Conservation (phyloP, 352 stramenopile genomes). For the Globisporangium ultimum region DNA sequence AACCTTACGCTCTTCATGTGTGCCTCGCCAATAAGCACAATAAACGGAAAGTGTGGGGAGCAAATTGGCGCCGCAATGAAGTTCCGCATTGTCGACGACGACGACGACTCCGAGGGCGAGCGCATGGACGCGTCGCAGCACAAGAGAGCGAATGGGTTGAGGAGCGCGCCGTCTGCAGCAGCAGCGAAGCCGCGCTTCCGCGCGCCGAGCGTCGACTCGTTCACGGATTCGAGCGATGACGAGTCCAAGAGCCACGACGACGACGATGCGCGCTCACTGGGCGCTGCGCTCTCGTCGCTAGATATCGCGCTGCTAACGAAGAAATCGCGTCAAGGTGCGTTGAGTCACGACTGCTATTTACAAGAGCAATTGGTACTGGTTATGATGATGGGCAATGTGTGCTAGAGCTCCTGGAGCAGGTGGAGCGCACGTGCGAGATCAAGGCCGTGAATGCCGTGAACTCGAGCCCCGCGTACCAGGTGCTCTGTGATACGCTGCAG, state of each 20-base stretch:
- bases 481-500: slow-evolving; percentile 59
- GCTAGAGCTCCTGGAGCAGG: slow-evolving; percentile 53
- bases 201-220: slow-evolving; percentile 43
- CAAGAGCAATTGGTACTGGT: not conserved
- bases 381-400: not conserved
- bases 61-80: slow-evolving; percentile 30
- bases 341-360: not conserved
- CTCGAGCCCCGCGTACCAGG: slow-evolving; percentile 51
- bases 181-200: slow-evolving; percentile 23
- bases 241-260: slow-evolving; percentile 10
- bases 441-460: slow-evolving; percentile 53
- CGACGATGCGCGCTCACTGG: slow-evolving; percentile 5
- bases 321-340: slow-evolving; percentile 30
- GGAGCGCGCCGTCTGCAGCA: too few species aligned
- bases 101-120: slow-evolving; percentile 19
- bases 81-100: slow-evolving; percentile 35
- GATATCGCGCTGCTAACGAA: slow-evolving; percentile 8
- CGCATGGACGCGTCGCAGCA: not conserved
- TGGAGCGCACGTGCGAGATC: slow-evolving; percentile 61
- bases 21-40: not conserved
- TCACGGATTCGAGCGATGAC: slow-evolving; percentile 45
- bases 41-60: not conserved
- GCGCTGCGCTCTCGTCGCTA: slow-evolving; percentile 6
- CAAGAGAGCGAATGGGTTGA: not conserved
- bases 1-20: slow-evolving; percentile 11